Percentiles rank a stretch among this genome's conserved stretches.
These are phyloP conservation scores for Colletotrichum sp. DNA, from an alignment of 2,329 filamentous ascomycete species.

Conservation along the genomic window DNA sequence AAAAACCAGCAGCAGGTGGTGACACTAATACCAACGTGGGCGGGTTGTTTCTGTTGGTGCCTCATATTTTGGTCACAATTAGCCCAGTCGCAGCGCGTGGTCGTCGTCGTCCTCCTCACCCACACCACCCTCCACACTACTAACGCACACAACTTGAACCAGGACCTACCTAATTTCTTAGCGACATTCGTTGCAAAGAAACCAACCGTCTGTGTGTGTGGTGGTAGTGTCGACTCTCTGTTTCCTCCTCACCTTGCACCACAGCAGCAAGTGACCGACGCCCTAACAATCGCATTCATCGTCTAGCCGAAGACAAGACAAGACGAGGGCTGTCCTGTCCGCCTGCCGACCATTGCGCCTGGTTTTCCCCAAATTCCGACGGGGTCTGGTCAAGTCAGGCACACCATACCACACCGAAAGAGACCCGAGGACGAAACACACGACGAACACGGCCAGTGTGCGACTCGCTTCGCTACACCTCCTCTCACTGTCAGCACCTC, in stretches of 20 bases:
- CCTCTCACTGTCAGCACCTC: background rate
- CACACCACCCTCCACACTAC: background rate
- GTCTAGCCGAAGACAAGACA: background rate
- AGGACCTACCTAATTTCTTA: background rate
- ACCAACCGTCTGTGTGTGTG: background rate
- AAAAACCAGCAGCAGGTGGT: background rate
- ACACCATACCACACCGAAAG: background rate
- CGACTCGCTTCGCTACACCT: background rate
- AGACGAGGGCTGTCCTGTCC: background rate
- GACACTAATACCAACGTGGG: background rate
- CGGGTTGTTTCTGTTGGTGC: conserved; percentile 7
- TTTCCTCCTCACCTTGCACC: background rate
- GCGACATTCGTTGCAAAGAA: background rate
- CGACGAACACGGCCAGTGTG: conserved; percentile 9
- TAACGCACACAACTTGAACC: background rate
- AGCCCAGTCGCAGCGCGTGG: background rate
- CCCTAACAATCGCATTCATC: background rate
- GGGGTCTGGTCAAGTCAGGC: background rate
- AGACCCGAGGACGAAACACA: background rate
- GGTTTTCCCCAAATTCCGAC: background rate
- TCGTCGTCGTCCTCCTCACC: background rate
- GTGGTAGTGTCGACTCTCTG: background rate
- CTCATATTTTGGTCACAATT: conserved; percentile 3
- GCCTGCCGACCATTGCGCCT: background rate
- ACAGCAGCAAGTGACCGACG: background rate